Evolutionary conservation across 2,329 filamentous ascomycete species (phyloP).

Genomic region (Ceratocystis smalleyi): DNA sequence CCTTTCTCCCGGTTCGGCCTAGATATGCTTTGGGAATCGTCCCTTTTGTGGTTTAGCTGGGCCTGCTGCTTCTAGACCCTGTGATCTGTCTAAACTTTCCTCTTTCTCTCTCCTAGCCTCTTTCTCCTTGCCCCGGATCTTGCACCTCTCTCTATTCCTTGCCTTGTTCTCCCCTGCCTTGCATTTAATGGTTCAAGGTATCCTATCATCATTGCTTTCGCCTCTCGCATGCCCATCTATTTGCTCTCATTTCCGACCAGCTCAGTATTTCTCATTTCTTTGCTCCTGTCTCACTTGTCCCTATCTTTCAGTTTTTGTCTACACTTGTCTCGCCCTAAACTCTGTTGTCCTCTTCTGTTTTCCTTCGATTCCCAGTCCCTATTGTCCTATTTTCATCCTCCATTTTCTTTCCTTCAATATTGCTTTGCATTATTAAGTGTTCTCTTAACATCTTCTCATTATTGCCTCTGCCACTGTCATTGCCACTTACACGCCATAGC

Average conservation of each 20-base stretch:
- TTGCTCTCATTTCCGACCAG: background rate
- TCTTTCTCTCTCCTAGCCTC: constrained; percentile 2
- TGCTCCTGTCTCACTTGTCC: constrained; percentile 1
- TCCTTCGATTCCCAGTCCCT: background rate
- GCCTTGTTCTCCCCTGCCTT: background rate
- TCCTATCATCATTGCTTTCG: no score
- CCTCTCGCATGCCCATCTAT: background rate
- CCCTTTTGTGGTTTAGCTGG: background rate
- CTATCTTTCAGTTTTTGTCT: background rate
- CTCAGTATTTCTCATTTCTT: constrained; percentile 1
- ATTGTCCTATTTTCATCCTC: background rate
- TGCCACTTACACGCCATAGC: constrained; percentile 1
- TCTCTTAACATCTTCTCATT: background rate
- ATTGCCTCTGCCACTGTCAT: background rate
- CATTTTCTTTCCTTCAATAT: background rate
- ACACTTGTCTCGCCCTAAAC: background rate
- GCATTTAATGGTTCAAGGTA: background rate
- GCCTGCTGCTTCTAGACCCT: background rate
- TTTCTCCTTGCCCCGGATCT: background rate
- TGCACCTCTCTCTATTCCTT: background rate
- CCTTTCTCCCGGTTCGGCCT: background rate
- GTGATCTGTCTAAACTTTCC: constrained; percentile 4
- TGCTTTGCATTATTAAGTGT: background rate
- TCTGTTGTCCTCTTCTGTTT: background rate
- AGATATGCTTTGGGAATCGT: background rate